Base-by-base conservation (phyloP, 2,329 filamentous ascomycete genomes). In the Cladophialophora yegresii region DNA sequence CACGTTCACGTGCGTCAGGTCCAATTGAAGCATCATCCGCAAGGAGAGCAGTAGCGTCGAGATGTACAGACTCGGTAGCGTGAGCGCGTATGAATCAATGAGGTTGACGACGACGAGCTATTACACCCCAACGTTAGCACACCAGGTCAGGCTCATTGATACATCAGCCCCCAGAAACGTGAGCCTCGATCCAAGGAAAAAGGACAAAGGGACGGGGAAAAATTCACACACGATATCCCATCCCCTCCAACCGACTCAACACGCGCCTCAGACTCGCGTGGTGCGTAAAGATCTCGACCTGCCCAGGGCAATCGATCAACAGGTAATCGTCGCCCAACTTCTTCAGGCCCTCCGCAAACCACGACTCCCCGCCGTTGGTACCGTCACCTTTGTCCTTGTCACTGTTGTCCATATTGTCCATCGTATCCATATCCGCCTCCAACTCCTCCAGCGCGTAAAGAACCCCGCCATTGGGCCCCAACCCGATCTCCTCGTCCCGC, bases 21-120 rank as follows among this genome's bases (percentile, higher is more conserved):
- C 95, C 85, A 99, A 93, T 79, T 98, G 95, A 59, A 99, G 87
- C 93, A 99, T 99, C 72, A 92, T 93, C 70, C 95, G 89, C 69
- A 99, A 86, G 61, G 92, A 93, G 26, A 99, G 87, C 62, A 99
- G 88, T 63, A 99, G 84, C 72, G 96, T 95, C 70, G 93, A 96
- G 65, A 99, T 89, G 78, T 97, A 99, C 66, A 98, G 85, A 2
- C 93, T 97, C 0, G 95, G 95, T 65, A 96, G 87, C 0, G 93
- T 96, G 30, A 98, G 84, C 75, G 92, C 93, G 75, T 96, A 95
- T 4, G 91, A 96, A 76, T 99, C 95, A 69, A 95, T 92, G 40
- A 99, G 87, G 77, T 98, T 92, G 63, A 99, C 84, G 53, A 95
- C 91, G 65, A 97, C 92, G 72, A 98, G 85, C 95, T 98, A 74